phyloP scores from a whole-genome alignment of 2,329 filamentous ascomycete species.

The Epichloe glyceriae region DNA sequence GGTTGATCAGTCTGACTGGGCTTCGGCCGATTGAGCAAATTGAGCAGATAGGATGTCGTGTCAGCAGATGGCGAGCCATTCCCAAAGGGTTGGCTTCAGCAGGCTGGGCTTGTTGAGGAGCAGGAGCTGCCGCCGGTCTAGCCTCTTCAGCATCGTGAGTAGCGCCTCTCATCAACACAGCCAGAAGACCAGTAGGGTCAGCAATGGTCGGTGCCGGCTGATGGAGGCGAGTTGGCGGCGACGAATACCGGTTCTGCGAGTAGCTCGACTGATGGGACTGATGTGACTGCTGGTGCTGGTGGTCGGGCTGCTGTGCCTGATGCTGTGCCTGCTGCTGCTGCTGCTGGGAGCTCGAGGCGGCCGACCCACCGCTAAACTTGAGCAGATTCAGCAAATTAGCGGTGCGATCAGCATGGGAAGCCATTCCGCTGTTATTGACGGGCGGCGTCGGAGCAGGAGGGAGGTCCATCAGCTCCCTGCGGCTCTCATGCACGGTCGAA shows the following conservation, averaged over 20 bases:
- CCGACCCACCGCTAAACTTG: slow-evolving; percentile 39
- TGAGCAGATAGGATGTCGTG: slow-evolving; percentile 75
- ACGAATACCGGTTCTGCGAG: slow-evolving; percentile 12
- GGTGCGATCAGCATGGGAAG: slow-evolving; percentile 33
- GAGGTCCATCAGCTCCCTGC: slow-evolving; percentile 26
- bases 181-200: slow-evolving; percentile 44
- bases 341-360: slow-evolving; percentile 18
- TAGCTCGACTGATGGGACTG: slow-evolving; percentile 10
- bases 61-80: slow-evolving; percentile 45
- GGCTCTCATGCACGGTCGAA: not conserved
- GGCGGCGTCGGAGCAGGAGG: slow-evolving; percentile 39
- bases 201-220: slow-evolving; percentile 43
- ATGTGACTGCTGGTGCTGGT: slow-evolving; percentile 12
- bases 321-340: slow-evolving; percentile 12
- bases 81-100: slow-evolving; percentile 23
- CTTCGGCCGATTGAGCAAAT: slow-evolving; percentile 70
- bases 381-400: slow-evolving; percentile 46
- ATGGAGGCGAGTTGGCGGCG: slow-evolving; percentile 31
- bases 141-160: slow-evolving; percentile 32
- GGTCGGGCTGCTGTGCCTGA: slow-evolving; percentile 15
- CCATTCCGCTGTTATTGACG: slow-evolving; percentile 25
- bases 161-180: slow-evolving; percentile 46
- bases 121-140: slow-evolving; percentile 9
- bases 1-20: slow-evolving; percentile 44
- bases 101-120: slow-evolving; percentile 14